Evolutionary conservation across 345 rosid genomes (phyloP), one percentile per base, ranked within the genome.

Genomic region (Populus pruinosa): DNA sequence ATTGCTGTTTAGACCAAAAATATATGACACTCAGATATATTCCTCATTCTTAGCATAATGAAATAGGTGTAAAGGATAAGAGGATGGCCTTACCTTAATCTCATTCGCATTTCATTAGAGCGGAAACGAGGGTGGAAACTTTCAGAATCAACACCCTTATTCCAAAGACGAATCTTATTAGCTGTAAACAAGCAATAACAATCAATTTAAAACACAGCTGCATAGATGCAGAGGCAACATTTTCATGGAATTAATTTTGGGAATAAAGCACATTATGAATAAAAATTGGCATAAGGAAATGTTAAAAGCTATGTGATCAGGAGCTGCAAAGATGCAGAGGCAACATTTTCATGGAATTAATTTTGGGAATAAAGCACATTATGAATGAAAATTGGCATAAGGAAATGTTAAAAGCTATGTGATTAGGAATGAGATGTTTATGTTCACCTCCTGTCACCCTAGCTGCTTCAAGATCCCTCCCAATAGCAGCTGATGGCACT

Each of bases 71-170:
- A 31, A 69, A 78, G 38, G 36, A 67, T 35, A 50, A 68, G 23
- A 29, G 0, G 21, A 63, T 23, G 69, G 62, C 71, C 81, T 77
- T 56, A 85, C 99, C 94, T 96, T 65, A 96, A 85, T 89, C 92
- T 91, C 63, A 87, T 25, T 64, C 98, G 89, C 98, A 96, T 96
- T 84, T 93, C 94, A 43, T 87, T 85, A 68, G 89, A 92, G 77
- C 89, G 83, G 80, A 82, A 93, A 77, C 87, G 90, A 31, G 98
- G 98, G 86, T 93, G 88, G 81, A 96, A 96, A 78, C 94, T 93
- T 77, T 90, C 93, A 33, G 96, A 93, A 87, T 96, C 99, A 8
- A 96, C 99, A 78, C 99, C 99, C 87, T 96, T 96, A 72, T 92
- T 96, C 98, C 99, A 96, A 76, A 96, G 91, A 49, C 97, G 94